These are phyloP conservation scores for Lactuca sativa DNA, from an alignment of 129 eudicot species.

Conservation along the genomic window DNA sequence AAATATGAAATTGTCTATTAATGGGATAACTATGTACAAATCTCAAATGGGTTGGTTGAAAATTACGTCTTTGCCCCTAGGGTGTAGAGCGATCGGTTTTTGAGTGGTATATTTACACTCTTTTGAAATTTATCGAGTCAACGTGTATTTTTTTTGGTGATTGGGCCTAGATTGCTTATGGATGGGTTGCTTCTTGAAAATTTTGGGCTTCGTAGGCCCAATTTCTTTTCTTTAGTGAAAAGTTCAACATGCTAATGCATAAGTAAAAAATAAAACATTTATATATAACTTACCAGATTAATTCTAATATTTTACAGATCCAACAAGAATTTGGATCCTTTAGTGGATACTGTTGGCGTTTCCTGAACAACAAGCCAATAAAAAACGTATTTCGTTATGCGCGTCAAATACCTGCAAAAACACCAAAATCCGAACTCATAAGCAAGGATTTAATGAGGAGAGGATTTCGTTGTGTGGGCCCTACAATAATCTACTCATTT, in stretches of 20 bases:
- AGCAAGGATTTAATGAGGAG: slow-evolving; percentile 79
- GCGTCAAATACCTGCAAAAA: slow-evolving; percentile 73
- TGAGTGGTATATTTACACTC: too few species aligned
- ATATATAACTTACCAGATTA: neutral
- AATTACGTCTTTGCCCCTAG: neutral
- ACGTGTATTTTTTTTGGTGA: neutral
- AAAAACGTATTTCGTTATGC: slow-evolving; percentile 54
- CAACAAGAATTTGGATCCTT: slow-evolving; percentile 86
- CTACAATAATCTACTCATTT: slow-evolving; percentile 72
- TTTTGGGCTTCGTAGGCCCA: slow-evolving; percentile 4
- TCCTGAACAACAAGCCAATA: slow-evolving; percentile 59
- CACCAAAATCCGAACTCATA: slow-evolving; percentile 75
- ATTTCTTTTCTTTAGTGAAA: slow-evolving; percentile 7
- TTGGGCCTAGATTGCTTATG: slow-evolving; percentile 10
- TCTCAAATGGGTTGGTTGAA: slow-evolving; percentile 11
- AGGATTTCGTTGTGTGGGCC: slow-evolving; percentile 82
- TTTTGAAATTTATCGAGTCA: too few species aligned
- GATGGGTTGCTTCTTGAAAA: slow-evolving; percentile 3
- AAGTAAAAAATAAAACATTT: too few species aligned
- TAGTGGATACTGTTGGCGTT: slow-evolving; percentile 62
- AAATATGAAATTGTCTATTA: neutral
- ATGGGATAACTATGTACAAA: slow-evolving; percentile 10
- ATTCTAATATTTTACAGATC: slow-evolving; percentile 38
- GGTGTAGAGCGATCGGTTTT: too few species aligned
- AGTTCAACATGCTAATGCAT: slow-evolving; percentile 6